Conservation (phyloP, 1,139 yeast genomes). For the Blastobotrys petasosporus region DNA sequence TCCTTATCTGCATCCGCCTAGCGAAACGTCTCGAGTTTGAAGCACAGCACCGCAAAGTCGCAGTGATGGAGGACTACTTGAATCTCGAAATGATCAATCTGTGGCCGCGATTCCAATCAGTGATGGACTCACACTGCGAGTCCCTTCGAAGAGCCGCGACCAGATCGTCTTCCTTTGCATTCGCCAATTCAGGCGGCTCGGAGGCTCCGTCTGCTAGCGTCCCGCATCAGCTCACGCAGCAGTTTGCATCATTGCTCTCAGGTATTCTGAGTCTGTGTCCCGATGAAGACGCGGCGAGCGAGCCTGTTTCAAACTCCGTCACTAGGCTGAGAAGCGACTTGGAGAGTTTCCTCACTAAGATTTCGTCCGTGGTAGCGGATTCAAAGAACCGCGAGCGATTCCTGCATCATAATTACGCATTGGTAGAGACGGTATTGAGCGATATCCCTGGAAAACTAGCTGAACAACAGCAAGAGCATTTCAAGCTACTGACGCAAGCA, state of each 20-base stretch:
- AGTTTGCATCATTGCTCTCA: constrained; percentile 67
- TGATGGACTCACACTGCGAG: constrained; percentile 73
- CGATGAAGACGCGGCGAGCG: constrained; percentile 36
- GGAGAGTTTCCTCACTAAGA: constrained; percentile 69
- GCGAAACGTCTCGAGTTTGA: constrained; percentile 59
- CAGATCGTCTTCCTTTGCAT: constrained; percentile 26
- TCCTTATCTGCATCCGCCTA: constrained; percentile 69
- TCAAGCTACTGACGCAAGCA: constrained; percentile 55
- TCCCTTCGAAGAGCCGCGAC: constrained; percentile 45
- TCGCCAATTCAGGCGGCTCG: constrained; percentile 25
- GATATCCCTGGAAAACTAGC: constrained; percentile 49
- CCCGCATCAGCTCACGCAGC: constrained; percentile 71
- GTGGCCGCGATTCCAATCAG: constrained; percentile 82
- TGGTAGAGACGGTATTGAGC: constrained; percentile 34
- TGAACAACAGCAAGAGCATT: constrained; percentile 54
- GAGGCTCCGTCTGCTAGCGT: constrained; percentile 34
- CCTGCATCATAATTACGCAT: constrained; percentile 63
- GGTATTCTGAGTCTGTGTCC: constrained; percentile 57
- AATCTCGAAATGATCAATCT: constrained; percentile 57
- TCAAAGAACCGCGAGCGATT: constrained; percentile 60
- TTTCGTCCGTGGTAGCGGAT: constrained; percentile 37
- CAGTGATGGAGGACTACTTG: constrained; percentile 68
- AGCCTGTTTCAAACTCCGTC: constrained; percentile 69
- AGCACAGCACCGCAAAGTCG: constrained; percentile 59
- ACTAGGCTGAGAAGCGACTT: constrained; percentile 68